phyloP scores from a whole-genome alignment of 805 yeast species.

The Cyberlindnera xylosilytica region DNA sequence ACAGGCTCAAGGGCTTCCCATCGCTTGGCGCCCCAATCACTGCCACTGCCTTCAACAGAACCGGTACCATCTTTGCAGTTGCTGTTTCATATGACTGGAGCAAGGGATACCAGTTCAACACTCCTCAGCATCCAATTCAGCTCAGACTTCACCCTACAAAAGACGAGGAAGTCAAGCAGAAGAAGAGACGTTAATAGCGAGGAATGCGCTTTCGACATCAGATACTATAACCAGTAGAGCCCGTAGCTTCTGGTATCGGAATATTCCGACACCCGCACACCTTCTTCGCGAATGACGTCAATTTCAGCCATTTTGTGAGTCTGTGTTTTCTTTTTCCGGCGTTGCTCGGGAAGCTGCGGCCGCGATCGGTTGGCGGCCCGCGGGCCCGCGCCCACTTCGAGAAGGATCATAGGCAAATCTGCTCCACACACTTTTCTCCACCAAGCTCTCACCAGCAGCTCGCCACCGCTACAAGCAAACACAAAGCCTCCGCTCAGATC shows the following conservation, averaged over 20 bases:
- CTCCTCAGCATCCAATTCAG: constrained; percentile 68
- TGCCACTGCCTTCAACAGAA: constrained; percentile 75
- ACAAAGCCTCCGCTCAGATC: background rate
- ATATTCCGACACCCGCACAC: constrained; percentile 6
- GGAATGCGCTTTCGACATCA: no score
- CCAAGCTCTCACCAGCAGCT: background rate
- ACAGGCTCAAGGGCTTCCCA: constrained; percentile 80
- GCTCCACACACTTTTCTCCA: constrained; percentile 6
- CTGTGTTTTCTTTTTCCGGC: constrained; percentile 1
- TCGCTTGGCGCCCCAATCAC: constrained; percentile 65
- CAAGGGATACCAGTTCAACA: constrained; percentile 78
- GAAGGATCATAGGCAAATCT: constrained; percentile 2
- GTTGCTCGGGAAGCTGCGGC: constrained; percentile 11
- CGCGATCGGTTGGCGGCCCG: background rate
- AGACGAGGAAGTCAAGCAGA: constrained; percentile 77
- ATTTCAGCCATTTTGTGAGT: no score
- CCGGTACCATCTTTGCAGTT: constrained; percentile 83
- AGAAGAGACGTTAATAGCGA: constrained; percentile 30
- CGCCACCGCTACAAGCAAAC: background rate
- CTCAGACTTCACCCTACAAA: constrained; percentile 81
- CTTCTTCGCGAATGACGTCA: background rate
- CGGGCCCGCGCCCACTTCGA: constrained; percentile 1
- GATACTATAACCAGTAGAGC: background rate
- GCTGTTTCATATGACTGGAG: constrained; percentile 96
- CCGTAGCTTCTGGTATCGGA: no score